Conservation (phyloP, 192 early-diverging fungal species). For the Coemansia sp. region DNA sequence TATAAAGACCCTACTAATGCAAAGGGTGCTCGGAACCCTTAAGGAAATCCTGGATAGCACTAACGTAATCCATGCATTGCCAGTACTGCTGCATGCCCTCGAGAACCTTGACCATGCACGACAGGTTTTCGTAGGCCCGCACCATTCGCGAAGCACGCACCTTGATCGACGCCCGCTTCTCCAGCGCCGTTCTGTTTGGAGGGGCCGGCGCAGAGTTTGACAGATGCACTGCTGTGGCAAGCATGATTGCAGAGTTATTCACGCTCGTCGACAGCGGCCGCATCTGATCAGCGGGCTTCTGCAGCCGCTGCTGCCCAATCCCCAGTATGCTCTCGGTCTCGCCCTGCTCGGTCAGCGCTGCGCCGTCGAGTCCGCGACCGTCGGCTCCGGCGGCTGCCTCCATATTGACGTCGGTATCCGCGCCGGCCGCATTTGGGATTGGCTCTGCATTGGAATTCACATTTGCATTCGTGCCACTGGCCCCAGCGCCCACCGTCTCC, state of each 20-base stretch:
- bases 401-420: too few relatives aligned
- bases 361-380: too few relatives aligned
- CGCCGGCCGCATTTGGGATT: not conserved
- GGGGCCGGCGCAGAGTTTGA: constrained; percentile 25
- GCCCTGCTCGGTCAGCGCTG: constrained; percentile 1
- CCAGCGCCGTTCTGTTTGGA: constrained; percentile 11
- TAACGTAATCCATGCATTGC: constrained; percentile 55
- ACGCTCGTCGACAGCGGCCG: constrained; percentile 47
- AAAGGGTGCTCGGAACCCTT: constrained; percentile 47
- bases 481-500: too few relatives aligned
- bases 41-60: constrained; percentile 39
- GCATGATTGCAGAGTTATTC: constrained; percentile 44
- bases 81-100: constrained; percentile 57
- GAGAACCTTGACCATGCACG: constrained; percentile 52
- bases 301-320: constrained; percentile 11
- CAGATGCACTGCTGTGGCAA: constrained; percentile 36
- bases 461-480: too few relatives aligned
- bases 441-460: too few relatives aligned
- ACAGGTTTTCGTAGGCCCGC: constrained; percentile 49
- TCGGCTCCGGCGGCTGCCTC: too few relatives aligned
- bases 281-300: constrained; percentile 27
- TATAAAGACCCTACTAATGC: constrained; percentile 11
- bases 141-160: constrained; percentile 29
- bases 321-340: constrained; percentile 13
- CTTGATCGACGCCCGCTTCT: constrained; percentile 33